Evolutionary conservation across 1,284 basidiomycete genomes (phyloP), one percentile per base, ranked within the genome.

Genomic region (Cutaneotrichosporon curvatum): DNA sequence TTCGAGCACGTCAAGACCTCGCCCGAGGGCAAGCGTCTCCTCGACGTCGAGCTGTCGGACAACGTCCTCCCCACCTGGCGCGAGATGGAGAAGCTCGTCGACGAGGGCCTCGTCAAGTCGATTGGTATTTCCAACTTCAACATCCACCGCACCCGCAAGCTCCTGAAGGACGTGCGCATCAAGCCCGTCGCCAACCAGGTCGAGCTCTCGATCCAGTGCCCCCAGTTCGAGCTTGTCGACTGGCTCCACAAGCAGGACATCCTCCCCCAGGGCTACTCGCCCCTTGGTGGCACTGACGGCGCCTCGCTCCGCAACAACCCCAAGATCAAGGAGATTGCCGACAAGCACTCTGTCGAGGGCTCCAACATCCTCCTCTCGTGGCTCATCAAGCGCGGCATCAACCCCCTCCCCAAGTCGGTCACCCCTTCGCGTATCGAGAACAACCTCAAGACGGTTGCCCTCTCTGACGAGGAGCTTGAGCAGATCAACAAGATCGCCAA

Each of bases 321-420:
- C 73, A 43, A 77, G 75, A 74, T 85, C 25, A 75, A 78, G 57
- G 66, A 75, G 42, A 78, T 84, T 46, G 82, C 84, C 30, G 67
- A 76, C 49, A 75, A 81, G 58, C 75, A 86, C 53, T 76, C 75
- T 12, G 81, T 86, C 43, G 84, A 82, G 8, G 83, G 84, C 30
- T 83, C 84, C n/a, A 84, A 85, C 65, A 81, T 82, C 30, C 73
- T 86, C 40, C 79, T 87, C 60, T 84, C 81, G 9, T 89, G 85
- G 85, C 80, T 84, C 59, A 76, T 85, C 40, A 83, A 86, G 70
- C 79, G 84, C 35, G 84, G 85, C 14, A 82, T 85, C 51, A 47
- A 59, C 57, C 67, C 69, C 42, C 59, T 75, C 25, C 73, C 73
- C 48, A 75, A 74, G 64, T 68, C 65, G 47, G 72, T 74, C 48